Base-by-base conservation (phyloP, 345 rosid genomes). In the Gossypium arboreum region DNA sequence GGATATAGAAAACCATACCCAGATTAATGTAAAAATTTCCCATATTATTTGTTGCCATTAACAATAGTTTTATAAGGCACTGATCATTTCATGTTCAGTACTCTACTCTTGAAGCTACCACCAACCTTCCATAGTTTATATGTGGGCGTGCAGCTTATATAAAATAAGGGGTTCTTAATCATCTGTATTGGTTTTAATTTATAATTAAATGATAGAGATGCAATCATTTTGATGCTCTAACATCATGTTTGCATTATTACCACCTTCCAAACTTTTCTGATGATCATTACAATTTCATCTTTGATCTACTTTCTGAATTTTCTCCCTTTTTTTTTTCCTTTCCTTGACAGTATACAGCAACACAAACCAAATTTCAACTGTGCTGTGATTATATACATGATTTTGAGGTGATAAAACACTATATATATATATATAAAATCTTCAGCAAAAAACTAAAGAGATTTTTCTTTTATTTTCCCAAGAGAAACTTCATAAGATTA, bases 191-290 rank as follows among this genome's bases (percentile, higher is more conserved):
- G 55, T 34, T 50, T 65, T 18, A 22, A 41, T 20, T 10, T 43
- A 59, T 59, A 59, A 59, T 57, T 11, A 59, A 25, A 8, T 4
- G 41, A 59, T 57, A 12, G n/a, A 39, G 18, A 51, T n/a, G 41
- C 61, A 74, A 62, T 62, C 60, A 74, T 62, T 62, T 24, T 52
- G 64, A 68, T 74, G 13, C 59, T 72, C 29, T 22, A n/a, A 9
- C 39, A 60, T 51, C 29, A 67, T n/a, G 50, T 45, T 60, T 29
- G 24, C 64, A 61, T 63, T 20, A 72, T 55, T 57, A 22, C 61
- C 12, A 56, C 13, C 13, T 57, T 57, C 29, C 61, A 57, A 20
- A 57, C 61, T 57, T 65, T 73, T 56, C 17, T 27, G 24, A 18
- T 4, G 41, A 34, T 34, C 41, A 65, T n/a, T 29, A 39, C 24